Percentiles rank a stretch among this genome's conserved stretches.
These are phyloP conservation scores for Dictyostelium citrinum DNA, from an alignment of 78 protist genomes.

Conservation along the genomic window DNA sequence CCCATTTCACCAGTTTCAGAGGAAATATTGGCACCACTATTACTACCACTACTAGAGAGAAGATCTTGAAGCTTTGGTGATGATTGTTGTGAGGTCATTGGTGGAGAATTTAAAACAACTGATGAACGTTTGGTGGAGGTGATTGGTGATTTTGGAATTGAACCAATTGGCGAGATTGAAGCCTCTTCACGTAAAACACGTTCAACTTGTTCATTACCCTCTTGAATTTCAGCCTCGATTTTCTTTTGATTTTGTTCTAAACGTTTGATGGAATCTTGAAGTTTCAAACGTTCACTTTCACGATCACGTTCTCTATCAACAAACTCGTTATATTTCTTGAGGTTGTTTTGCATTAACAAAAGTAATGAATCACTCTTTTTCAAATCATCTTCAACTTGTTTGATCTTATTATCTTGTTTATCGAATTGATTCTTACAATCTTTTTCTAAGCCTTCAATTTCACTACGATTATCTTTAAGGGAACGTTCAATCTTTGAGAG, in stretches of 20 bases:
- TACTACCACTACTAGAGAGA: background rate
- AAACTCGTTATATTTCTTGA: constrained; percentile 59
- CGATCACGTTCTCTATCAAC: constrained; percentile 51
- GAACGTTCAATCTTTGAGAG: background rate
- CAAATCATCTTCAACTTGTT: constrained; percentile 63
- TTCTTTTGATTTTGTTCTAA: constrained; percentile 64
- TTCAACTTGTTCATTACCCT: constrained; percentile 78
- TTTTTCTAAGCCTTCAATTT: constrained; percentile 8
- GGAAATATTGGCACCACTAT: background rate
- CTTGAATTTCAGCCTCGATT: constrained; percentile 72
- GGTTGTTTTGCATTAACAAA: constrained; percentile 48
- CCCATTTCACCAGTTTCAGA: constrained; percentile 51
- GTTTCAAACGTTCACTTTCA: constrained; percentile 28
- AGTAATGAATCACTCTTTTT: constrained; percentile 55
- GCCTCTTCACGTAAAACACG: constrained; percentile 61
- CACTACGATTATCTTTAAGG: background rate
- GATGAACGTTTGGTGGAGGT: constrained; percentile 18
- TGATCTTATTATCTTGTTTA: constrained; percentile 23
- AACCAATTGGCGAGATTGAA: background rate
- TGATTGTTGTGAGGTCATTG: background rate
- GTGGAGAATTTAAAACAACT: background rate
- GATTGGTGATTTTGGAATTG: constrained; percentile 46
- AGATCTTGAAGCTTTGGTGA: constrained; percentile 15
- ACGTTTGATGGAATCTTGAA: constrained; percentile 11
- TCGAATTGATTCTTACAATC: constrained; percentile 32